Conservation (phyloP, 345 rosid species). For the Populus alba region DNA sequence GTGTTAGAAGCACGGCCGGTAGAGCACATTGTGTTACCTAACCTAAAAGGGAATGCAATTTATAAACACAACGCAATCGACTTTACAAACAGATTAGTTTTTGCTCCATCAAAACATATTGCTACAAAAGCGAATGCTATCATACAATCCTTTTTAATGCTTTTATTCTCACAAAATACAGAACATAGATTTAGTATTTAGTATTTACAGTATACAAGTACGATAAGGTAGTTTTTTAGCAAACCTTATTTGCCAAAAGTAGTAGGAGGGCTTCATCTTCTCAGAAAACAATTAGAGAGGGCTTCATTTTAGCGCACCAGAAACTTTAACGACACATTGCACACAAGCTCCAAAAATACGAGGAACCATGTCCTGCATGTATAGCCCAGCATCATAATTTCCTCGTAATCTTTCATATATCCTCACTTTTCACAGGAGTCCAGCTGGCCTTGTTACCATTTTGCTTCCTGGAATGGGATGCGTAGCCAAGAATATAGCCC, state of each 20-base stretch:
- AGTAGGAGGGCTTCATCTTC: neutral
- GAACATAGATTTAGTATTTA: neutral
- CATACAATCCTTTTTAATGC: neutral
- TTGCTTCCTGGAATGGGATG: conserved; percentile 52
- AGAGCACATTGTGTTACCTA: neutral
- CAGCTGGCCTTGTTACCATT: conserved; percentile 41
- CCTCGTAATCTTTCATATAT: conserved; percentile 31
- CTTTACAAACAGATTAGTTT: too few relatives aligned
- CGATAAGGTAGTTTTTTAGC: neutral
- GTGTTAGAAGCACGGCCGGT: neutral
- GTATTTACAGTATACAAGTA: neutral
- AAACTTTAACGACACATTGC: neutral
- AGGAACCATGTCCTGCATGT: neutral
- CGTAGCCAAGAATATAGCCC: conserved; percentile 64
- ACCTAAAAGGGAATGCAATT: neutral
- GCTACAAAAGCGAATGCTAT: neutral
- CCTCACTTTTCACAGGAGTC: conserved; percentile 62
- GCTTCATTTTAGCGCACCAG: neutral
- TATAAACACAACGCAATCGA: neutral
- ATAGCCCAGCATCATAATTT: neutral
- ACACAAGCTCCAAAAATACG: neutral
- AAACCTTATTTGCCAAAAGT: neutral
- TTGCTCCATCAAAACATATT: neutral
- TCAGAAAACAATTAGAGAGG: neutral
- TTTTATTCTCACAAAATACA: neutral